phyloP scores from a whole-genome alignment of 805 yeast species.

The Saturnispora serradocipensis region DNA sequence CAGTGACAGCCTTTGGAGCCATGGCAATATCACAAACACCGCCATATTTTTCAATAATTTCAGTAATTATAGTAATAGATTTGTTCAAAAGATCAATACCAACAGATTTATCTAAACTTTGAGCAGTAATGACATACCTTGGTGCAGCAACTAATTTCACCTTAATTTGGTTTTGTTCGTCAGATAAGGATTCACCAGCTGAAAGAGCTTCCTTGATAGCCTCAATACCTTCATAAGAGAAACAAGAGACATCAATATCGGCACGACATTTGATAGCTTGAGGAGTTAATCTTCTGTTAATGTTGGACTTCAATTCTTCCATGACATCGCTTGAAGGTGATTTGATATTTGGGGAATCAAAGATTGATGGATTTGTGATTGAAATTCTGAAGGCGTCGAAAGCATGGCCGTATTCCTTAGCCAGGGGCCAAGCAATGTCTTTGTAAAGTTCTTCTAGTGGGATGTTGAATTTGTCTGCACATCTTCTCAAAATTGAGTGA shows the following conservation, averaged over 20 bases:
- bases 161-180: slow-evolving; percentile 80
- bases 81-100: slow-evolving; percentile 73
- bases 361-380: slow-evolving; percentile 82
- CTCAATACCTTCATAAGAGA: slow-evolving; percentile 94
- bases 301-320: slow-evolving; percentile 79
- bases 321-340: slow-evolving; percentile 68
- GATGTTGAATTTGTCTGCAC: slow-evolving; percentile 91
- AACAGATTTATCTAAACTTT: slow-evolving; percentile 81
- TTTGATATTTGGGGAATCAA: slow-evolving; percentile 51
- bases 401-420: slow-evolving; percentile 92
- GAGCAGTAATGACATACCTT: slow-evolving; percentile 84
- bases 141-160: slow-evolving; percentile 98
- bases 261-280: slow-evolving; percentile 97
- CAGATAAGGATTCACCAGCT: slow-evolving; percentile 77
- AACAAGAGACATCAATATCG: slow-evolving; percentile 96
- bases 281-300: slow-evolving; percentile 90
- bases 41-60: slow-evolving; percentile 60
- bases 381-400: slow-evolving; percentile 96
- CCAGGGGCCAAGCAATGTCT: slow-evolving; percentile 94
- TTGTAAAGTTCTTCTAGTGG: slow-evolving; percentile 80
- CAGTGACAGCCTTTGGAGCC: slow-evolving; percentile 99
- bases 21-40: slow-evolving; percentile 89
- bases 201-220: slow-evolving; percentile 86
- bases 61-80: slow-evolving; percentile 71
- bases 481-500: slow-evolving; percentile 95